These are phyloP conservation scores for Podaxis sp. DNA, from an alignment of 768 basidiomycete species.

Conservation along the genomic window DNA sequence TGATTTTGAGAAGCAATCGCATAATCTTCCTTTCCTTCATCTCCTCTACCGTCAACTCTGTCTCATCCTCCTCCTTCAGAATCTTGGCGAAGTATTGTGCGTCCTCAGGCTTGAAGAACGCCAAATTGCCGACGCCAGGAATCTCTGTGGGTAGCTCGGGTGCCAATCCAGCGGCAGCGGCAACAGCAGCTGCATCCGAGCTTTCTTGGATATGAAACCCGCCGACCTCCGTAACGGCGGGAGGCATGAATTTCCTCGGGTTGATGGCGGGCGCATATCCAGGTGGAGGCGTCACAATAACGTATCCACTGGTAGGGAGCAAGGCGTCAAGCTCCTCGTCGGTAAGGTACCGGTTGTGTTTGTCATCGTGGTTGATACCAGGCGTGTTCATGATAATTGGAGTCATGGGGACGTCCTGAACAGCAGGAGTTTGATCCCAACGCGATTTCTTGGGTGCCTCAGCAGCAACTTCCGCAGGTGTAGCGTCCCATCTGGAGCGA, in stretches of 20 bases:
- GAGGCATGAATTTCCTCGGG: conserved; percentile 61
- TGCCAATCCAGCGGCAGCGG: conserved; percentile 88
- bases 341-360: conserved; percentile 92
- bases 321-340: conserved; percentile 95
- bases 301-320: conserved; percentile 84
- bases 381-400: conserved; percentile 89
- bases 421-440: conserved; percentile 93
- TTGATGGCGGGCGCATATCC: conserved; percentile 84
- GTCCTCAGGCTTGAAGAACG: conserved; percentile 98
- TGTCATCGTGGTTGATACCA: conserved; percentile 87
- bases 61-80: conserved; percentile 93
- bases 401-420: conserved; percentile 66
- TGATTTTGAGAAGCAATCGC: conserved; percentile 96
- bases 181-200: conserved; percentile 83
- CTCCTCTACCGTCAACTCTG: conserved; percentile 89
- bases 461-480: conserved; percentile 67
- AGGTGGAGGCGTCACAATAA: conserved; percentile 89
- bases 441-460: conserved; percentile 88
- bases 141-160: conserved; percentile 97
- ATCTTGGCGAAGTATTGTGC: conserved; percentile 98
- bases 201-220: conserved; percentile 98
- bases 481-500: conserved; percentile 94
- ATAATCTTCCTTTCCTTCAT: conserved; percentile 99
- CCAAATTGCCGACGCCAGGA: conserved; percentile 93
- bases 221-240: conserved; percentile 55